phyloP scores from a whole-genome alignment of 225 moss, liverwort and hornwort genomes.

The Neckera pumila region DNA sequence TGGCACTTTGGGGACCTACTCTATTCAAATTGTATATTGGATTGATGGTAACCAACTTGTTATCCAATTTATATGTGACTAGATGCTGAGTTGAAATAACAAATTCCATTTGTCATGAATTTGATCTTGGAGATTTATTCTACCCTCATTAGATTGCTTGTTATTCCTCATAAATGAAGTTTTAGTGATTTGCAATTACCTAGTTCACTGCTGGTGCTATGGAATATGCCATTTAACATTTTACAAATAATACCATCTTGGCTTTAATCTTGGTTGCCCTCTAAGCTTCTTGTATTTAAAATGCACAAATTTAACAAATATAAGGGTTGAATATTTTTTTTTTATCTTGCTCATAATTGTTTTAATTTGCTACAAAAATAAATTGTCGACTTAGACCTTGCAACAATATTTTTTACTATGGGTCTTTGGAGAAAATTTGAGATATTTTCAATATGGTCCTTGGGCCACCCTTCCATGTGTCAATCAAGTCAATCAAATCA shows the following conservation, averaged over 20 bases:
- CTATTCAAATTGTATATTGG: not conserved
- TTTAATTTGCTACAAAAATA: no score
- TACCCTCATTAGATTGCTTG: no score
- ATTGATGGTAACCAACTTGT: not conserved
- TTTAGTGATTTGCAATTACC: not conserved
- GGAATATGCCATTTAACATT: not conserved
- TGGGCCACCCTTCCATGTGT: not conserved
- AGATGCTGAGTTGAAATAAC: not conserved
- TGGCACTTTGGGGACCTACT: no score
- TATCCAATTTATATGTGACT: not conserved
- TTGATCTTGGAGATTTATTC: not conserved
- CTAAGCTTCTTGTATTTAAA: no score
- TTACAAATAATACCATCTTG: not conserved
- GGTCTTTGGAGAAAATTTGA: not conserved
- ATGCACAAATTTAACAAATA: no score
- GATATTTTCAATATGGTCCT: not conserved
- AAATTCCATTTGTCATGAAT: accelerated
- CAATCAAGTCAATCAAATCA: not conserved
- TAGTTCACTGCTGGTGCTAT: not conserved
- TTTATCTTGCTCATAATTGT: no score
- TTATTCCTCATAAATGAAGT: no score
- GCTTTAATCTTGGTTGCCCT: no score
- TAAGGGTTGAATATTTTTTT: no score
- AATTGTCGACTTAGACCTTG: no score
- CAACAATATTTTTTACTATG: not conserved